Evolutionary conservation across 495 filamentous ascomycete genomes (phyloP), one percentile per base, ranked within the genome.

Genomic region (Amphirosellinia nigrospora): DNA sequence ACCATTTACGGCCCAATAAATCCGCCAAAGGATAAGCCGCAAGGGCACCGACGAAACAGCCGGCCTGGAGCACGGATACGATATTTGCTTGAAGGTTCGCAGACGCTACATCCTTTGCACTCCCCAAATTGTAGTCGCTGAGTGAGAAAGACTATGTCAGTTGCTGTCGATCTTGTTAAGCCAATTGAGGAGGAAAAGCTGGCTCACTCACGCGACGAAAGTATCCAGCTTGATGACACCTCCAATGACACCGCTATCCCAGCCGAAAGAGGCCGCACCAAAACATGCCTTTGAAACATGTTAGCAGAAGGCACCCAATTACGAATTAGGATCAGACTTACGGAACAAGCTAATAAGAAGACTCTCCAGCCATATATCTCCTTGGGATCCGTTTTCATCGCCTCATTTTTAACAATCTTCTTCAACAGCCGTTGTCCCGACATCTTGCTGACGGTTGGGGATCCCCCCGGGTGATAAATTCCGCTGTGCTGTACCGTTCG

Each of bases 311-410:
- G 0, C 21, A 52, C 23, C 21, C 16, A 36, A 36, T n/a, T 5
- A 19, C 11, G n/a, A 36, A 23, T 4, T 3, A 28, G 46, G 19
- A 8, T 3, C 36, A 50, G 21, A 79, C 86, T 75, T 69, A 91
- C 89, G 58, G 90, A 91, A 68, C 86, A 90, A 26, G 91, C 89
- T 38, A 93, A 79, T 41, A 87, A 77, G 71, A 89, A 93, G 23
- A 91, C 89, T 67, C 91, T 87, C 91, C 91, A 93, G 71, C 90
- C 90, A 72, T 94, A 94, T 74, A 94, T 92, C 81, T 94, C 89
- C 66, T 84, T 85, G 13, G 92, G 91, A 74, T 92, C 91, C 55
- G 79, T 81, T 79, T 86, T 90, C 89, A 93, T 93, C 52, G 92
- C 89, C 70, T 93, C 90, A 87, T 94, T 94, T 79, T 88, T 88